Conservation (phyloP, 768 basidiomycete species). For the Lepiota brunneoincarnata region DNA sequence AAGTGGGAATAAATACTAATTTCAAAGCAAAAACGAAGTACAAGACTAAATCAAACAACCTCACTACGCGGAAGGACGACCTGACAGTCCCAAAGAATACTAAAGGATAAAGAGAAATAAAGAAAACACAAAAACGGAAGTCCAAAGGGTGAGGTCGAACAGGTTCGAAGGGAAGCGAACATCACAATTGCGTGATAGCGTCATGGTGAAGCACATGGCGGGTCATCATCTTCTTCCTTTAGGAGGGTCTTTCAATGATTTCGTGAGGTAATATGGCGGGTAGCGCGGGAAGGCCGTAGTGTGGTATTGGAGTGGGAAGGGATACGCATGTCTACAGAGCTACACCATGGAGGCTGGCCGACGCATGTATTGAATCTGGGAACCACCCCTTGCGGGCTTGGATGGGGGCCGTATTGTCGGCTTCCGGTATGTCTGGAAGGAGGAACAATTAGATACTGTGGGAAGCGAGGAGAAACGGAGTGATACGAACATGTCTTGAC, state of each 20-base stretch:
- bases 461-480: conserved; percentile 2
- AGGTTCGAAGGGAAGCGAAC: too few species aligned
- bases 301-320: conserved; percentile 1
- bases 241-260: conserved; percentile 2
- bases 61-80: too few species aligned
- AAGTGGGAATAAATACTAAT: too few species aligned
- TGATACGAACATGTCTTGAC: conserved; percentile 29
- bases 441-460: background rate
- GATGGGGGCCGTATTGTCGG: conserved; percentile 10
- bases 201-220: conserved; percentile 4
- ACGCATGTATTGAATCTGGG: conserved; percentile 10
- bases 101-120: too few species aligned
- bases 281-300: background rate
- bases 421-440: conserved; percentile 10
- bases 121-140: too few species aligned
- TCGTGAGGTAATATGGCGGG: background rate
- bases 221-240: conserved; percentile 10
- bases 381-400: background rate
- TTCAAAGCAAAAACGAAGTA: too few species aligned
- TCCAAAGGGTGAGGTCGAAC: too few species aligned
- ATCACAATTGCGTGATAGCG: conserved; percentile 9
- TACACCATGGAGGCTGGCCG: conserved; percentile 10
- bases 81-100: too few species aligned
- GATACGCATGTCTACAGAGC: conserved; percentile 1
- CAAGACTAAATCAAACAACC: too few species aligned